Conservation (phyloP, 106 monocot species). For the Acorus calamus region DNA sequence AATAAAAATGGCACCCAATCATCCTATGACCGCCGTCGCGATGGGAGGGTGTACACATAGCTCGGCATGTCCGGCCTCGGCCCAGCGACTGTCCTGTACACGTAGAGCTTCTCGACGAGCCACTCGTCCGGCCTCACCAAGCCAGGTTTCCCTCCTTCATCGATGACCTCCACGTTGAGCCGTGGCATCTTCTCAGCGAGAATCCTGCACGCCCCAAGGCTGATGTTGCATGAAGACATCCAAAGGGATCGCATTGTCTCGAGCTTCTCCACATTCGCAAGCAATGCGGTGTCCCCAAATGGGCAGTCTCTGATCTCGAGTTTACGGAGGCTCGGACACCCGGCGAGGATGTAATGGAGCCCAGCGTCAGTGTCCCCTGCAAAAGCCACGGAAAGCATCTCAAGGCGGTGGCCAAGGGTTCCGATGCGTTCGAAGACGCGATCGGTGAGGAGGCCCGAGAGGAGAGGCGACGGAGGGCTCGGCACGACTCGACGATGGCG, state of each 20-base stretch:
- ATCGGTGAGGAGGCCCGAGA: conserved; percentile 75
- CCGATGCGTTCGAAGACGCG: conserved; percentile 54
- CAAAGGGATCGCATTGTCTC: conserved; percentile 98
- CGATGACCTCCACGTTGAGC: conserved; percentile 70
- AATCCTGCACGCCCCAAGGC: conserved; percentile 45
- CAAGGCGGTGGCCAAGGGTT: conserved; percentile 30
- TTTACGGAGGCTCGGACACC: conserved; percentile 58
- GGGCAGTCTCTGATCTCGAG: conserved; percentile 80
- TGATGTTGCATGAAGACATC: conserved; percentile 73
- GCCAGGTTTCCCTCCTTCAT: conserved; percentile 27
- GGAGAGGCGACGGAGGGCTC: conserved; percentile 50
- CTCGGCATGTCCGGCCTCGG: conserved; percentile 42
- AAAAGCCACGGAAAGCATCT: conserved; percentile 80
- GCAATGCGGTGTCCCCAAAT: conserved; percentile 61
- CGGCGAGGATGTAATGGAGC: conserved; percentile 59
- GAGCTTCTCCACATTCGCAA: conserved; percentile 48
- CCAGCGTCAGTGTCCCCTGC: conserved; percentile 63
- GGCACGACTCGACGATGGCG: conserved; percentile 58
- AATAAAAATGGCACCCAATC: no score
- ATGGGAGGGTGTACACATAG: conserved; percentile 24
- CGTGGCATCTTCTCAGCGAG: conserved; percentile 57
- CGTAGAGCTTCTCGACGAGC: conserved; percentile 59
- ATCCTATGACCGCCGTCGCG: no score
- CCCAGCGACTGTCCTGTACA: conserved; percentile 62
- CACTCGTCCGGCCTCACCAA: conserved; percentile 24